phyloP scores from a whole-genome alignment of 106 monocot genomes.

The Agapanthus africanus region DNA sequence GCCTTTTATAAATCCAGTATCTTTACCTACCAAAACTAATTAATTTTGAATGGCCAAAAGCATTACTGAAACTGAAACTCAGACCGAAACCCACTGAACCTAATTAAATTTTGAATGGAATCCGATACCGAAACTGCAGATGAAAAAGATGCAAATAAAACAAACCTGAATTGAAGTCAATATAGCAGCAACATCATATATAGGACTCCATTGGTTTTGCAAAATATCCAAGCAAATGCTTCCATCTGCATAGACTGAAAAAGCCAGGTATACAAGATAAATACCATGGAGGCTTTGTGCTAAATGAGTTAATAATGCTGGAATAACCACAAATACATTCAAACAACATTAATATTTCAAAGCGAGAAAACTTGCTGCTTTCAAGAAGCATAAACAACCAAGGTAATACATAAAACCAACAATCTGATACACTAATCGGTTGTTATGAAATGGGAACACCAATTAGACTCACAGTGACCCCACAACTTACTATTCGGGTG shows the following conservation, averaged over 20 bases:
- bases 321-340: background rate
- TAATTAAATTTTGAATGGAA: no score
- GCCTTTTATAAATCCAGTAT: no score
- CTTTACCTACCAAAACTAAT: no score
- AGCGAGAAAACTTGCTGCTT: background rate
- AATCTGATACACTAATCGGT: background rate
- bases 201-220: slow-evolving; percentile 31
- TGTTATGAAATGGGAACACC: background rate
- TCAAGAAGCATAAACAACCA: background rate
- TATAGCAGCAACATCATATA: slow-evolving; percentile 28
- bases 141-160: background rate
- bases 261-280: background rate
- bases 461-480: background rate
- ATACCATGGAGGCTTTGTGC: background rate
- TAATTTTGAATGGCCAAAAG: no score
- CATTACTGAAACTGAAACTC: no score
- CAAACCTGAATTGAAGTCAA: slow-evolving; percentile 27
- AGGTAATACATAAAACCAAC: background rate
- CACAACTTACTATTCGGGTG: slow-evolving; percentile 28
- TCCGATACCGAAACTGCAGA: no score
- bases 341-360: background rate
- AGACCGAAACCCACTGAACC: no score
- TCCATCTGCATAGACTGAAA: slow-evolving; percentile 27
- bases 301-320: background rate
- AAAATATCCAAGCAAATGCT: slow-evolving; percentile 31